A percentile compares a stretch with the other conserved stretches of the same genome.
Conservation (phyloP, 768 basidiomycete genomes). For the Mycena sanguinolenta region DNA sequence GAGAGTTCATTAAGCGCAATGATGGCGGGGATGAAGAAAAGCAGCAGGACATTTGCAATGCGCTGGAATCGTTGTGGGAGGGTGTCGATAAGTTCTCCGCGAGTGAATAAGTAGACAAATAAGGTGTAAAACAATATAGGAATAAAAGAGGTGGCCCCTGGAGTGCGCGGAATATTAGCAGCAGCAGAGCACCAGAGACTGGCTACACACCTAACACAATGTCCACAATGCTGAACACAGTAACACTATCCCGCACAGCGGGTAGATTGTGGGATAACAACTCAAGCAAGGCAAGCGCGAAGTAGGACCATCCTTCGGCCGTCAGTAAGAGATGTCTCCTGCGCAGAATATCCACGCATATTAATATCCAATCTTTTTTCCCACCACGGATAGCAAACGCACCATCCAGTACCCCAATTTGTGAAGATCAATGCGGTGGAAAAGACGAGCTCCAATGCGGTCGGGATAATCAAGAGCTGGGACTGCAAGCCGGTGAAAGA, state of each 20-base stretch:
- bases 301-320: slow-evolving; percentile 73
- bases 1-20: slow-evolving; percentile 69
- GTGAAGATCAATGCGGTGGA: slow-evolving; percentile 64
- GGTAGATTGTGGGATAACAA: slow-evolving; percentile 70
- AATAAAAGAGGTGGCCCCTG: slow-evolving; percentile 70
- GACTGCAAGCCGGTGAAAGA: slow-evolving; percentile 62
- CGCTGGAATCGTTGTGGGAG: slow-evolving; percentile 65
- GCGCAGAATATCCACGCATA: neutral
- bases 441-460: slow-evolving; percentile 73
- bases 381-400: slow-evolving; percentile 40
- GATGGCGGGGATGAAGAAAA: slow-evolving; percentile 69
- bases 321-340: slow-evolving; percentile 72
- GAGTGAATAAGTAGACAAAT: slow-evolving; percentile 72
- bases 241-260: slow-evolving; percentile 59
- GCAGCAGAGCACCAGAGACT: neutral
- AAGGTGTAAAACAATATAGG: slow-evolving; percentile 74
- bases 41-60: slow-evolving; percentile 58
- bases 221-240: slow-evolving; percentile 68
- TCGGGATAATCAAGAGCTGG: slow-evolving; percentile 69
- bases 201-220: slow-evolving; percentile 69
- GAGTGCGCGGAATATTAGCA: neutral
- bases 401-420: slow-evolving; percentile 64
- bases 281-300: slow-evolving; percentile 71
- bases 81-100: slow-evolving; percentile 61
- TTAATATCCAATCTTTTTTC: neutral